Evolutionary conservation across 2,329 filamentous ascomycete species (phyloP), one percentile per base, ranked within the genome.

Genomic region (Colletotrichum zoysiae): DNA sequence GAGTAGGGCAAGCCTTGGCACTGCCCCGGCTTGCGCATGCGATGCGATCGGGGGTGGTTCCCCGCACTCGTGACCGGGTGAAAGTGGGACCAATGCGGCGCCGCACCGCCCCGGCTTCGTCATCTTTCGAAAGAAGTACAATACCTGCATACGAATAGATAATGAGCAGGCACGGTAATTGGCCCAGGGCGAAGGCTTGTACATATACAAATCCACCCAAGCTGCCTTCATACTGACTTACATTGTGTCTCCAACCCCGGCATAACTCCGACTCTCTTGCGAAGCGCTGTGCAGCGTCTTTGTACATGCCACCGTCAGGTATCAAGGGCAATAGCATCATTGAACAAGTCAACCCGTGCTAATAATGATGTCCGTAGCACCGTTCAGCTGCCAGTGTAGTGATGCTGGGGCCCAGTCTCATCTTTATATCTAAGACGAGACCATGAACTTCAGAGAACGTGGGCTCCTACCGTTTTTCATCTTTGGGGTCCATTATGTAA

Each of bases 11-110:
- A 48, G 23, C 20, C n/a, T 63, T 12, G 23, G 20, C 42, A 51
- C 30, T 23, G 66, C 33, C 20, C 60, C 33, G 44, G 44, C 51
- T 5, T 44, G 44, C 30, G 60, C 40, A 20, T 23, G 26, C 12
- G 50, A 53, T 53, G 50, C 26, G 16, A 35, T 55, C 51, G 42
- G 40, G 33, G 20, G 42, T 33, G 23, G 30, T 48, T 50, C 59
- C 62, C 67, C 67, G 40, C 38, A 46, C 26, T 56, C 44, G 18
- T 3, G 35, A 18, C 30, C 60, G 60, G 58, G 26, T 16, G 30
- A 33, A 42, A 40, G 58, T 68, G 51, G 51, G 16, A 20, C 38
- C 5, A 56, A 60, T 48, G 46, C 62, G 62, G 48, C 67, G 38
- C 56, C 56, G 53, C 33, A 51, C 26, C 18, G 33, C 44, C 44